These are phyloP conservation scores for Leptodermis oblonga DNA, from an alignment of 257 asterid genomes.

Conservation along the genomic window DNA sequence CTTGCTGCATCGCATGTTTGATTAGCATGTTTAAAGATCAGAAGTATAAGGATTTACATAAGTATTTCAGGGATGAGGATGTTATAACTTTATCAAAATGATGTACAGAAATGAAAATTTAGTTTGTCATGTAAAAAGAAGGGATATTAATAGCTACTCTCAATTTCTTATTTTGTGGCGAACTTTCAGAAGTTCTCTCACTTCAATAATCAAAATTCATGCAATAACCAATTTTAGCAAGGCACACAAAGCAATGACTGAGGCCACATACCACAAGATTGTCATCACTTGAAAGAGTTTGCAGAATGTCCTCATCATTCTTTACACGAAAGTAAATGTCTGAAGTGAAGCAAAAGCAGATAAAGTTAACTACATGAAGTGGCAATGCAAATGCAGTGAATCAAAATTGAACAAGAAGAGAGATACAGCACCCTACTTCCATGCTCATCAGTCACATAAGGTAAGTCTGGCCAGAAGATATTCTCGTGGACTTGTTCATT, in stretches of 20 bases:
- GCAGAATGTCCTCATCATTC: constrained; percentile 87
- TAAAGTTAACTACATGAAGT: constrained; percentile 17
- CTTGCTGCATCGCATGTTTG: constrained; percentile 73
- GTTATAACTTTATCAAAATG: background rate
- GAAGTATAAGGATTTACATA: background rate
- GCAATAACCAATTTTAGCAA: background rate
- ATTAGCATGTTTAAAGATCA: constrained; percentile 7
- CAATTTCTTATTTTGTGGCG: background rate
- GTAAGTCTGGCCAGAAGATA: constrained; percentile 96
- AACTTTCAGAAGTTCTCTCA: background rate
- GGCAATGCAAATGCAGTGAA: background rate
- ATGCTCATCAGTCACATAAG: constrained; percentile 86
- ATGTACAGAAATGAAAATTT: background rate
- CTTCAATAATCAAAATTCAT: background rate
- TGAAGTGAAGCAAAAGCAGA: constrained; percentile 36
- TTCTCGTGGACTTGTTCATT: constrained; percentile 78
- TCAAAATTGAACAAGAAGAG: constrained; percentile 13
- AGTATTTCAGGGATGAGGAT: background rate
- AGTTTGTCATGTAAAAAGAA: background rate
- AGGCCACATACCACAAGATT: constrained; percentile 62
- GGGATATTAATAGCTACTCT: background rate
- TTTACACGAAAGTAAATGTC: constrained; percentile 96
- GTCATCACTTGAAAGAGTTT: constrained; percentile 69
- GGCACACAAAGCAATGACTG: background rate
- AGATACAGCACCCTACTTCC: constrained; percentile 65